These are phyloP conservation scores for Colletotrichum aenigma DNA, from an alignment of 2,329 filamentous ascomycete species.

Conservation along the genomic window DNA sequence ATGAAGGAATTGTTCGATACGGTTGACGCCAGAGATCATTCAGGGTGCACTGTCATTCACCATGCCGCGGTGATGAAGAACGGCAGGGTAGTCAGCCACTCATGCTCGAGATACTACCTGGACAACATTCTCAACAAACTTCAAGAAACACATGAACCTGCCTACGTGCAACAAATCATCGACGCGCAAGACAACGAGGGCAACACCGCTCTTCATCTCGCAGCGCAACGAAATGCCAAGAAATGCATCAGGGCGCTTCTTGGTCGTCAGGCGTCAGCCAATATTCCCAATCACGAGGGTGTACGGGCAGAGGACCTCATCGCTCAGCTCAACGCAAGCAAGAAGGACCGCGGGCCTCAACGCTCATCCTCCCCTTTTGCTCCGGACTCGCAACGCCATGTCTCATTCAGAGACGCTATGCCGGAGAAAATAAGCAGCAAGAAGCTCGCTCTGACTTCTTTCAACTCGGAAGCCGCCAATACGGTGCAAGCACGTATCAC, in stretches of 20 bases:
- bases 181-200: conserved; percentile 85
- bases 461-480: conserved; percentile 69
- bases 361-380: conserved; percentile 78
- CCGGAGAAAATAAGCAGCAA: conserved; percentile 42
- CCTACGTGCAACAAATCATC: conserved; percentile 78
- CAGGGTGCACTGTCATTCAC: conserved; percentile 88
- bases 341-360: conserved; percentile 69
- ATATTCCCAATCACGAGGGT: conserved; percentile 82
- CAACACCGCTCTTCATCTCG: conserved; percentile 81
- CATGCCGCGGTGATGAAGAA: conserved; percentile 90
- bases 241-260: conserved; percentile 86
- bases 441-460: conserved; percentile 42
- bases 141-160: conserved; percentile 75
- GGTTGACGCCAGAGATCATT: conserved; percentile 78
- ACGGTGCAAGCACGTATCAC: conserved; percentile 73
- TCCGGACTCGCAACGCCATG: conserved; percentile 63
- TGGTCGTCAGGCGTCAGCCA: conserved; percentile 79
- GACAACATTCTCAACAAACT: conserved; percentile 90
- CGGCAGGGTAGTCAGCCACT: conserved; percentile 80
- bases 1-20: conserved; percentile 85
- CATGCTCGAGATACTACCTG: conserved; percentile 90
- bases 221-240: conserved; percentile 82
- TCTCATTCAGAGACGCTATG: conserved; percentile 56
- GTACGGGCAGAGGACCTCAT: conserved; percentile 87
- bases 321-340: conserved; percentile 71